Evolutionary conservation across 1,284 basidiomycete genomes (phyloP), one percentile per base, ranked within the genome.

Genomic region (Cutaneotrichosporon sp.): DNA sequence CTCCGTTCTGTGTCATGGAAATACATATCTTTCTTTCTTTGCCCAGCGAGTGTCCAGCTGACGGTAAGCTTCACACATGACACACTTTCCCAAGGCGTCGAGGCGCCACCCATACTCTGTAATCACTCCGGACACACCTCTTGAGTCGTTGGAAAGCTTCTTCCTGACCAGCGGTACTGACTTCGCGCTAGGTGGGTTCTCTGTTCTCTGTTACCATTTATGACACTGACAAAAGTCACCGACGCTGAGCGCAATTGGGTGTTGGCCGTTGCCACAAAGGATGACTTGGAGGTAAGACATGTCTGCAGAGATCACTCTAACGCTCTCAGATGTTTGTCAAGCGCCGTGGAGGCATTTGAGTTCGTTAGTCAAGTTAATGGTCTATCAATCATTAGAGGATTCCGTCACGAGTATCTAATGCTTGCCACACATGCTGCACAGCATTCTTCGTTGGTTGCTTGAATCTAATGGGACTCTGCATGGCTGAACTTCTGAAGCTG

Each of bases 221-320:
- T 26, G 31, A 39, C 17, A 34, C 44, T 57, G 43, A 55, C 32
- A 16, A 3, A 39, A 90, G 89, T 92, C 25, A 92, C 90, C 6
- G 90, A 93, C 69, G 72, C 76, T 39, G 81, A 81, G 48, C 81
- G 89, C 55, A 90, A 90, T 68, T 92, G 92, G 65, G 88, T 92
- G 1, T 79, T 92, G 31, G 90, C 79, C 0, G 85, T 93, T 0
- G 89, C 87, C 1, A 93, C 90, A 12, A 72, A 77, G 38, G 81
- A 86, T 38, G 90, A 93, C 71, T 74, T 93, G 19, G 83, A 90
- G 68, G 84, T 84, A 48, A 49, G 6, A 25, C 5, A 12, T 14
- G 22, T 24, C 22, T 11, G 19, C 8, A 19, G 24, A 17, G 17
- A 12, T 27, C 25, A 24, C 19, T 16, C 6, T 2, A 29, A 46